Percentiles rank a stretch among this genome's conserved stretches.
Evolutionary conservation across 2,329 filamentous ascomycete species (phyloP).

Genomic region (Monilinia fructigena): DNA sequence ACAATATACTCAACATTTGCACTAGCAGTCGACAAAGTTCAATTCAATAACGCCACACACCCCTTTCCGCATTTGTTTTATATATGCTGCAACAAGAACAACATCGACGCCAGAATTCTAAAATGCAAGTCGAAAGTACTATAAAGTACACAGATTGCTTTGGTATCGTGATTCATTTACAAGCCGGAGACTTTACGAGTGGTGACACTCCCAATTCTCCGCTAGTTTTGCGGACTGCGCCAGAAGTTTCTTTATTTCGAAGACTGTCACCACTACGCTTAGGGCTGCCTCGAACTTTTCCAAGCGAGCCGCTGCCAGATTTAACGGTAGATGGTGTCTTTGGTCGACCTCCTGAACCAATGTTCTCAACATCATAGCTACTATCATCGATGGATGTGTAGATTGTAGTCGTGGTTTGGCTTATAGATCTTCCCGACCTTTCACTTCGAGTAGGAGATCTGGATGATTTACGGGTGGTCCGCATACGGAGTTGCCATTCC

Average conservation of each 20-base stretch:
- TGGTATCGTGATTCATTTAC: conserved; percentile 29
- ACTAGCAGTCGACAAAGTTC: conserved; percentile 20
- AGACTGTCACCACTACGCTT: conserved; percentile 53
- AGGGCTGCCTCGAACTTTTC: conserved; percentile 62
- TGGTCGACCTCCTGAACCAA: conserved; percentile 49
- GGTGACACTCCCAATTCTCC: conserved; percentile 60
- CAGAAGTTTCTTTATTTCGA: conserved; percentile 50
- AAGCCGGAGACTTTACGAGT: conserved; percentile 40
- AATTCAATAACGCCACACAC: conserved; percentile 21
- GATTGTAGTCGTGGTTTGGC: conserved; percentile 70
- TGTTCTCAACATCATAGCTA: conserved; percentile 70
- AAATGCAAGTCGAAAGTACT: conserved; percentile 28
- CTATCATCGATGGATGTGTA: conserved; percentile 63
- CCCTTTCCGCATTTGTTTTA: conserved; percentile 18
- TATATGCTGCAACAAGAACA: conserved; percentile 20
- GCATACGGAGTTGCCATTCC: conserved; percentile 68
- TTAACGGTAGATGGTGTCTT: conserved; percentile 58
- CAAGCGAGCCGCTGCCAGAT: conserved; percentile 50
- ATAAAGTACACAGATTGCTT: conserved; percentile 35
- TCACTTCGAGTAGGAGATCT: conserved; percentile 61
- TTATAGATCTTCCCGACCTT: conserved; percentile 61
- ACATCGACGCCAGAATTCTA: conserved; percentile 20
- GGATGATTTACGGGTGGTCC: conserved; percentile 63
- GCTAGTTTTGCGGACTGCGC: conserved; percentile 63
- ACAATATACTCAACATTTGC: conserved; percentile 23